Percentiles rank a stretch among this genome's conserved stretches.
Conservation (phyloP, 1,284 basidiomycete species). For the Cryptococcus amylolentus region DNA sequence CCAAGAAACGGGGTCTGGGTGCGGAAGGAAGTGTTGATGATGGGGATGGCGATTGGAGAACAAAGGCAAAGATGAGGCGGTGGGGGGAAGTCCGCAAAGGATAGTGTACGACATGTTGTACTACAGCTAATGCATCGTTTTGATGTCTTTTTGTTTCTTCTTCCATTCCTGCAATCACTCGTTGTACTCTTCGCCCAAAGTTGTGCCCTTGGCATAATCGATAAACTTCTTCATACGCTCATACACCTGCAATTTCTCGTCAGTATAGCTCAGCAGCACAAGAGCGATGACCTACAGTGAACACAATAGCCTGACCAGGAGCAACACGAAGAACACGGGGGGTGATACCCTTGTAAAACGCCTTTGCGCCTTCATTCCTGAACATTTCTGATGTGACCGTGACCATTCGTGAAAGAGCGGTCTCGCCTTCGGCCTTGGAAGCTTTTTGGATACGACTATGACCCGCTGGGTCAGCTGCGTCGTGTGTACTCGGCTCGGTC, state of each 20-base stretch:
- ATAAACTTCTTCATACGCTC: conserved; percentile 73
- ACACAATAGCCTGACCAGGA: conserved; percentile 66
- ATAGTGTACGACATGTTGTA: background rate
- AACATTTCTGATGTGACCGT: conserved; percentile 89
- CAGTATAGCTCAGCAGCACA: background rate
- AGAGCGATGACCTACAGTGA: conserved; percentile 47
- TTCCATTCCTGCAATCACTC: conserved; percentile 13
- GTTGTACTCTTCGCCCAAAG: conserved; percentile 47
- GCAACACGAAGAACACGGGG: conserved; percentile 94
- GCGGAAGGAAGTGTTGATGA: conserved; percentile 17
- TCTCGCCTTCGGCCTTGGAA: conserved; percentile 69
- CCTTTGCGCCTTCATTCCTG: conserved; percentile 77
- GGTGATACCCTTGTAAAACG: conserved; percentile 97
- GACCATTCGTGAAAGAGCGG: conserved; percentile 67
- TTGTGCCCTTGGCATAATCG: conserved; percentile 62
- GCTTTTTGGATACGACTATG: conserved; percentile 67
- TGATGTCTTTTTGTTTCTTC: background rate
- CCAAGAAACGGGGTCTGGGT: conserved; percentile 34
- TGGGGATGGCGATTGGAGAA: conserved; percentile 32
- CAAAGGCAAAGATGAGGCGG: conserved; percentile 28
- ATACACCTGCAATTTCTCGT: conserved; percentile 60
- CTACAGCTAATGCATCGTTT: background rate
- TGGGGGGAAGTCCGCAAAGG: conserved; percentile 26
- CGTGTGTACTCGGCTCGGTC: background rate
- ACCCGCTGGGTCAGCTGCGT: background rate